Evolutionary conservation across 164 flowering plant species (phyloP), one percentile per base, ranked within the genome.

Genomic region (Annona squamosa): DNA sequence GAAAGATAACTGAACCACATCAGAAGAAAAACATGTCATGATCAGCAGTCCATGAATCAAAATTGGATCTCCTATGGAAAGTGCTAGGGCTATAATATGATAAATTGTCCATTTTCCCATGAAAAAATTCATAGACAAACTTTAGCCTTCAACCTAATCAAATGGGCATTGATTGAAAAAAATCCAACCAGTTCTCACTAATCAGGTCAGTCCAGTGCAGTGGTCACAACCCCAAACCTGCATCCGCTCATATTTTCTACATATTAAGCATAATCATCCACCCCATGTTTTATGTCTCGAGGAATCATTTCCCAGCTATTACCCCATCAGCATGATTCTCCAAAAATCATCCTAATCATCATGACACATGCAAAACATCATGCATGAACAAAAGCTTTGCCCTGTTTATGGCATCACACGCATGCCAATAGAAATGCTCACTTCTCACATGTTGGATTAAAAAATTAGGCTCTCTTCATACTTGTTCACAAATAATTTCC

Each of bases 1-100:
- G 81, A 96, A 96, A 66, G 99, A 93, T 62, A 96, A 77, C 99
- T 95, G 84, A 72, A 72, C 75, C 71, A 48, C 18, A 68, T 12
- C 19, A 43, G 4, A 69, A 68, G 5, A 37, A 43, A 57, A 17
- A 26, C 12, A 42, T 44, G n/a, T 66, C 13, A 66, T 46, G 12
- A 16, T 66, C 2, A 10, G 43, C 17, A 52, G 13, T 16, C 59
- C 9, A 9, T 5, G 59, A 16, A 5, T 52, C 3, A 26, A 26
- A 26, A 26, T 26, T 26, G 37, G 37, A 26, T 26, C 37, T 26
- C 37, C 37, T 26, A 26, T 26, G 37, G 37, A 26, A 26, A 0
- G 37, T 26, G 37, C 37, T 26, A 26, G 37, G 37, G 37, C 37
- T 26, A 26, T 1, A 26, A 26, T 0, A 26, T 26, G 37, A 26